phyloP scores from a whole-genome alignment of 140 eudicot species.

The Erigeron philadelphicus region DNA sequence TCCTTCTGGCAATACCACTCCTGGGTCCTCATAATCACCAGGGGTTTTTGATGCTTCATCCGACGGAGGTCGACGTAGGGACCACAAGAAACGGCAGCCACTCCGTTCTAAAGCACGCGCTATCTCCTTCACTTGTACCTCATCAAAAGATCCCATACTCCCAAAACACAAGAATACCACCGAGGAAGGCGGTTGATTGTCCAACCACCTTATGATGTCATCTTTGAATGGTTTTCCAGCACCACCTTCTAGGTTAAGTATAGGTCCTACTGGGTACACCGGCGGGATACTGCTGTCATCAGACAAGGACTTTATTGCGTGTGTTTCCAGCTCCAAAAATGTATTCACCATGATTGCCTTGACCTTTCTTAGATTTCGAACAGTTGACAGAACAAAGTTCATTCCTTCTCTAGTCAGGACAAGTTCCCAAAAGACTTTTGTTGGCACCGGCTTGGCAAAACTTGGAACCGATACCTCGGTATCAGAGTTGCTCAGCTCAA shows the following conservation, averaged over 20 bases:
- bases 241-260: slow-evolving; percentile 23
- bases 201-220: slow-evolving; percentile 30
- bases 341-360: slow-evolving; percentile 36
- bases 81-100: slow-evolving; percentile 29
- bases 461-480: slow-evolving; percentile 19
- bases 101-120: slow-evolving; percentile 30
- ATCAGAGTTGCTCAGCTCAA: slow-evolving; percentile 22
- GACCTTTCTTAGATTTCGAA: slow-evolving; percentile 20
- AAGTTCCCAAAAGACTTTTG: slow-evolving; percentile 19
- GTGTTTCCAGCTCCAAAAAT: slow-evolving; percentile 30
- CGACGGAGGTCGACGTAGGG: slow-evolving; percentile 23
- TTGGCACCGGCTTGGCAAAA: slow-evolving; percentile 27
- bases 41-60: slow-evolving; percentile 5
- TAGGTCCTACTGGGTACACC: slow-evolving; percentile 36
- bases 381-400: background rate
- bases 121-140: slow-evolving; percentile 33
- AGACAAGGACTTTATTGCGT: slow-evolving; percentile 18
- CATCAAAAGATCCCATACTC: slow-evolving; percentile 32
- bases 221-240: background rate
- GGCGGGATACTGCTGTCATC: slow-evolving; percentile 21
- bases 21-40: slow-evolving; percentile 22
- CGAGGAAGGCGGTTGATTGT: slow-evolving; percentile 36
- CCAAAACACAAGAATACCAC: slow-evolving; percentile 40
- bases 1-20: slow-evolving; percentile 32
- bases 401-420: slow-evolving; percentile 4